phyloP scores from a whole-genome alignment of 768 basidiomycete species.

The Hericium rajendrae region DNA sequence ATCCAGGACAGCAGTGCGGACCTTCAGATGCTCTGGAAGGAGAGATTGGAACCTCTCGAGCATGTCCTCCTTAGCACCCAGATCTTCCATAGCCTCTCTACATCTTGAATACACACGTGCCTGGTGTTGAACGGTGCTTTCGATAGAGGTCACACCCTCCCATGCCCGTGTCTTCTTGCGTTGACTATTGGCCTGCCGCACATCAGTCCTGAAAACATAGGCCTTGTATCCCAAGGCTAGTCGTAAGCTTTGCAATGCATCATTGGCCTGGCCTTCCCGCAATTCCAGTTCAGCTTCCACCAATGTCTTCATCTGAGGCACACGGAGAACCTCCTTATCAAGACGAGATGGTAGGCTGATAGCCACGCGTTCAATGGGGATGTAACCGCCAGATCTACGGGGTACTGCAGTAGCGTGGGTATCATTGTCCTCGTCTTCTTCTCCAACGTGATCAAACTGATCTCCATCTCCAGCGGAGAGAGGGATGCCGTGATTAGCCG shows the following conservation, averaged over 20 bases:
- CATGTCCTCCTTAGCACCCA: background rate
- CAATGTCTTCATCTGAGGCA: background rate
- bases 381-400: background rate
- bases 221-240: background rate
- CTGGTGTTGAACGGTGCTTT: background rate
- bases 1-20: background rate
- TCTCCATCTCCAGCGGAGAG: background rate
- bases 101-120: background rate
- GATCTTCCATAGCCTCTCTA: background rate
- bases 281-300: background rate
- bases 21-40: background rate
- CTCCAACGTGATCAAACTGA: no score
- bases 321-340: background rate
- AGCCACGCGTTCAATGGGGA: background rate
- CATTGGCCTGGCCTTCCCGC: background rate
- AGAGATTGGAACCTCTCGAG: background rate
- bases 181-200: background rate
- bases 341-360: background rate
- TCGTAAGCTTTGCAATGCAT: background rate
- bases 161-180: background rate
- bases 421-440: background rate
- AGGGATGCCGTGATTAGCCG: background rate
- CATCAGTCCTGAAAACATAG: background rate
- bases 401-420: background rate
- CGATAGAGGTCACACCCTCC: background rate